Percentiles rank a stretch among this genome's conserved stretches.
Evolutionary conservation across 108 stramenopile genomes (phyloP).

Genomic region (Fragilariopsis cylindrus): DNA sequence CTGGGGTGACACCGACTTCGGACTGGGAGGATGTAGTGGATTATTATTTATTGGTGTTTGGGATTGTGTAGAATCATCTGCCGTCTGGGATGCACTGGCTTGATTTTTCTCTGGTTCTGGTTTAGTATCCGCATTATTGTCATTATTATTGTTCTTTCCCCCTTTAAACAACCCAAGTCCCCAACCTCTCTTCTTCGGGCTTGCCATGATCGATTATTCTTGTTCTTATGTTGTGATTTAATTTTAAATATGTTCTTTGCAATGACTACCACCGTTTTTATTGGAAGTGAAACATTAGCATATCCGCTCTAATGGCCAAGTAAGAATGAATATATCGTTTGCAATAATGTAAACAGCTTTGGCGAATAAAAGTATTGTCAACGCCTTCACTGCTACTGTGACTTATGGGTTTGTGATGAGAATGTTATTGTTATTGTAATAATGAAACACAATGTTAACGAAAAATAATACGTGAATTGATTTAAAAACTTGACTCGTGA

Average conservation of each 20-base stretch:
- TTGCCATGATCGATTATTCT: not conserved
- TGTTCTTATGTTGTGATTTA: not conserved
- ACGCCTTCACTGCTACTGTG: too few relatives aligned
- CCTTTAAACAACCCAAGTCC: not conserved
- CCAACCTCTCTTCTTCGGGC: not conserved
- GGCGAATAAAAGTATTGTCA: too few relatives aligned
- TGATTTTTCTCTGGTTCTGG: not conserved
- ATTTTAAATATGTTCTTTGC: not conserved
- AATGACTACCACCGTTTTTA: not conserved
- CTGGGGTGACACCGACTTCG: not conserved
- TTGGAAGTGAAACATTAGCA: not conserved
- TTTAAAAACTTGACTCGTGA: too few relatives aligned
- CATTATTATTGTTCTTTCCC: not conserved
- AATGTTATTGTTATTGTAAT: too few relatives aligned
- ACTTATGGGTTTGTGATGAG: too few relatives aligned
- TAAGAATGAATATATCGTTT: too few relatives aligned
- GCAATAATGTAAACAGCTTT: too few relatives aligned
- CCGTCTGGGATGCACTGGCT: not conserved
- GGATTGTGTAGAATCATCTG: not conserved
- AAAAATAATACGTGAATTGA: too few relatives aligned
- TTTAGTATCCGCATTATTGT: not conserved
- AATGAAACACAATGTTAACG: too few relatives aligned
- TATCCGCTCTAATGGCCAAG: too few relatives aligned
- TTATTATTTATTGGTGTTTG: not conserved
- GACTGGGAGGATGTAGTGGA: conserved; percentile 14